Conservation (phyloP, 257 asterid genomes). For the Vinca minor region DNA sequence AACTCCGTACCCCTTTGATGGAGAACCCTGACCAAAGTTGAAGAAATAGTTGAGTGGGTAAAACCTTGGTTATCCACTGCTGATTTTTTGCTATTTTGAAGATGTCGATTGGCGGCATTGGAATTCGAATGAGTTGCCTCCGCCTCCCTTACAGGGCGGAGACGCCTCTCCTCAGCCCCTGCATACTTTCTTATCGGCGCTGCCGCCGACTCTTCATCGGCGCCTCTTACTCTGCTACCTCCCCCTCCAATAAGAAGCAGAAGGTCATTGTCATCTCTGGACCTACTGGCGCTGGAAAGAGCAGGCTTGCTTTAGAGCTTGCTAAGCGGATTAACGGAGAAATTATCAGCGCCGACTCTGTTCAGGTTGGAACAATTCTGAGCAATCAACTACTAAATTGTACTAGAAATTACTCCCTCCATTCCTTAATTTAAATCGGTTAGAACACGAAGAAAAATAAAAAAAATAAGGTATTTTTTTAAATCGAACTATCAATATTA, state of each 20-base stretch:
- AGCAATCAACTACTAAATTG: background rate
- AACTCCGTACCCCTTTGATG: too few relatives aligned
- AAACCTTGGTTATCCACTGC: too few relatives aligned
- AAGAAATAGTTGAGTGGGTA: too few relatives aligned
- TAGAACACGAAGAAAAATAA: too few relatives aligned
- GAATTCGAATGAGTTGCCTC: conserved; percentile 36
- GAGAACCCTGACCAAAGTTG: too few relatives aligned
- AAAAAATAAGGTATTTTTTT: too few relatives aligned
- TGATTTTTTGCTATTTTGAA: background rate
- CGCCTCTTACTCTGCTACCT: conserved; percentile 33
- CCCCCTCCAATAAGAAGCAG: too few relatives aligned
- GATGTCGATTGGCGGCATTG: conserved; percentile 14
- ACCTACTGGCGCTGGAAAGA: conserved; percentile 96
- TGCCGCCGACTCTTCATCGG: conserved; percentile 21
- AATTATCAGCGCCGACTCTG: conserved; percentile 92
- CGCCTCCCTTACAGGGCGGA: too few relatives aligned
- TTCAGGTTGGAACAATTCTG: conserved; percentile 53
- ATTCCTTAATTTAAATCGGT: too few relatives aligned
- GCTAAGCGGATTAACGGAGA: conserved; percentile 88
- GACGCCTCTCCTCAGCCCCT: conserved; percentile 27
- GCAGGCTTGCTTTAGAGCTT: conserved; percentile 76
- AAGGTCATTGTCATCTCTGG: conserved; percentile 85
- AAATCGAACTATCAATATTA: too few relatives aligned
- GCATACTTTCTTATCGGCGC: conserved; percentile 18
- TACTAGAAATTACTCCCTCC: too few relatives aligned